phyloP scores from a whole-genome alignment of 495 filamentous ascomycete species.

The Penicillium flavigenum region DNA sequence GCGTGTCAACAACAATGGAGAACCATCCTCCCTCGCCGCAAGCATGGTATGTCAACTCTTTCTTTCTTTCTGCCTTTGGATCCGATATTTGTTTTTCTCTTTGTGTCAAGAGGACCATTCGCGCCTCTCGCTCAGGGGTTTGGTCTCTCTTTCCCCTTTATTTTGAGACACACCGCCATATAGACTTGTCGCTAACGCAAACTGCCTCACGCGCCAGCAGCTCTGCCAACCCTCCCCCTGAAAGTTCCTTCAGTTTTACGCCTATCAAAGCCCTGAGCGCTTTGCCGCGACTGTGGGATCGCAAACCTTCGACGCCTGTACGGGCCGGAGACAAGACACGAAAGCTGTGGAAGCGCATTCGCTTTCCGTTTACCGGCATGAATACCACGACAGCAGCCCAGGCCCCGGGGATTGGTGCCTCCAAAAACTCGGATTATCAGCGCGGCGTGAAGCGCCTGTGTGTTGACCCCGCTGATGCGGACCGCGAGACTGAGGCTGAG shows the following conservation, averaged over 20 bases:
- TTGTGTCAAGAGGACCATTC: background rate
- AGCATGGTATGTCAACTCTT: conserved; percentile 21
- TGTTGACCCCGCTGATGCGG: conserved; percentile 24
- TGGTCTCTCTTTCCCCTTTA: conserved; percentile 4
- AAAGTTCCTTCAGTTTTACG: conserved; percentile 39
- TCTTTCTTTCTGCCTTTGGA: background rate
- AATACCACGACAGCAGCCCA: conserved; percentile 29
- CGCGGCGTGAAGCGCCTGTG: conserved; percentile 51
- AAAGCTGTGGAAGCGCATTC: conserved; percentile 55
- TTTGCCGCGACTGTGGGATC: conserved; percentile 51
- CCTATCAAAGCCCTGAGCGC: conserved; percentile 35
- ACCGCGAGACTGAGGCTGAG: conserved; percentile 8
- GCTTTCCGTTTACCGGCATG: conserved; percentile 43
- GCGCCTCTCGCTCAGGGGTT: conserved; percentile 1
- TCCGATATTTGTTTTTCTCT: background rate
- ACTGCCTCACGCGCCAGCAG: conserved; percentile 13
- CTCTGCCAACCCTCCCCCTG: conserved; percentile 15
- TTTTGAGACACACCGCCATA: conserved; percentile 1
- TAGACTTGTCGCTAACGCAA: conserved; percentile 17
- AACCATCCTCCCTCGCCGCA: conserved; percentile 24
- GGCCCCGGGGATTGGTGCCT: conserved; percentile 36
- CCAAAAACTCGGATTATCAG: conserved; percentile 28
- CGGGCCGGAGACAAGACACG: conserved; percentile 41
- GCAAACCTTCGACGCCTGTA: conserved; percentile 55
- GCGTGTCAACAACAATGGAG: conserved; percentile 30